These are phyloP conservation scores for Acacia melanoxylon DNA, from an alignment of 306 rosid species.

Conservation along the genomic window DNA sequence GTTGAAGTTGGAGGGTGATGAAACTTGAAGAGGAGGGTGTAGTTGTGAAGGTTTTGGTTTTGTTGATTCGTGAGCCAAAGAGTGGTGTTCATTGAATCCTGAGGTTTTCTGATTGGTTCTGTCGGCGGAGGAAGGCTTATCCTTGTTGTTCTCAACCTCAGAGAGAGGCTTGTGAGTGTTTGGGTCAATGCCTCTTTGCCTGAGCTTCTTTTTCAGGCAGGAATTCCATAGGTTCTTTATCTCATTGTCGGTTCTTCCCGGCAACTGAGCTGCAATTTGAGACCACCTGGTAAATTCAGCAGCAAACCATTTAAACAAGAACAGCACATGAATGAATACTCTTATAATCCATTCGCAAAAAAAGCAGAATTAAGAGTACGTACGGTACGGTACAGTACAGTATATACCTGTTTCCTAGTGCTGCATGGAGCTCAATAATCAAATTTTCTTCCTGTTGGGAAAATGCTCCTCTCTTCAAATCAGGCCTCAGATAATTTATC, in stretches of 20 bases:
- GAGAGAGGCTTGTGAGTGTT: conserved; percentile 77
- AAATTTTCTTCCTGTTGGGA: conserved; percentile 83
- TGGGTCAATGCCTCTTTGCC: conserved; percentile 91
- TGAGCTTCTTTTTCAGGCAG: conserved; percentile 87
- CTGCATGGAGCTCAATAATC: conserved; percentile 85
- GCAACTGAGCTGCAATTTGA: conserved; percentile 90
- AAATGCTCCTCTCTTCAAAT: conserved; percentile 95
- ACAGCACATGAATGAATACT: background rate
- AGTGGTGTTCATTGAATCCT: background rate
- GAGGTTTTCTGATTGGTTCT: background rate
- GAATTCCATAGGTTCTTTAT: conserved; percentile 94
- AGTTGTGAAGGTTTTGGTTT: conserved; percentile 36
- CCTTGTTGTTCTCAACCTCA: conserved; percentile 38
- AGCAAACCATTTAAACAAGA: background rate
- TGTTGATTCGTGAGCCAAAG: background rate
- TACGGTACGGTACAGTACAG: background rate
- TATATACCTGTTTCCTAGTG: conserved; percentile 74
- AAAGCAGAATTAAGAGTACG: background rate
- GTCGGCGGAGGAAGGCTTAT: background rate
- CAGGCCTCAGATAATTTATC: conserved; percentile 94
- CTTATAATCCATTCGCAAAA: background rate
- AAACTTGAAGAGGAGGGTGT: conserved; percentile 46
- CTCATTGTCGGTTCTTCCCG: conserved; percentile 95
- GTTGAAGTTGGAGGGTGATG: conserved; percentile 39
- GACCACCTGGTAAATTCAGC: conserved; percentile 68